phyloP scores from a whole-genome alignment of 345 rosid species.

The Eucalyptus albens region DNA sequence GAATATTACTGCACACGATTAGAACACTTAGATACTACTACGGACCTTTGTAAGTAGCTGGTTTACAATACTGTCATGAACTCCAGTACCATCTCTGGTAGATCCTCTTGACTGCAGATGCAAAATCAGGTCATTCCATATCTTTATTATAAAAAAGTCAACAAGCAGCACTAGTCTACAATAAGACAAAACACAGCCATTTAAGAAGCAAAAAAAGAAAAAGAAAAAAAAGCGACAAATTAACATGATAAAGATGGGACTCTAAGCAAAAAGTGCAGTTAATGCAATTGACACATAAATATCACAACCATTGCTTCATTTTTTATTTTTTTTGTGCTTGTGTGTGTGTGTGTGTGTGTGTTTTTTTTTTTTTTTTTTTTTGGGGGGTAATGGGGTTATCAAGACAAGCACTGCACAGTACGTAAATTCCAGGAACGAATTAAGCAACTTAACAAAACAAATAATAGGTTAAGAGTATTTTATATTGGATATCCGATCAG shows the following conservation, averaged over 20 bases:
- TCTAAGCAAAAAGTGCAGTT: not conserved
- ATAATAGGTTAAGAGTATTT: not conserved
- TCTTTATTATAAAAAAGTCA: not conserved
- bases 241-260: not conserved
- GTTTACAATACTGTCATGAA: slow-evolving; percentile 95
- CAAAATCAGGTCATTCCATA: not conserved
- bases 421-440: not conserved
- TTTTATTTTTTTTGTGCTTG: not conserved
- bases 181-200: not conserved
- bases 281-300: not conserved
- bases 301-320: not conserved
- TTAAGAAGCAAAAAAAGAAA: not conserved
- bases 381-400: not conserved
- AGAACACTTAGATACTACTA: not conserved
- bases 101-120: slow-evolving; percentile 85
- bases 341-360: not conserved
- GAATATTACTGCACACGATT: not conserved
- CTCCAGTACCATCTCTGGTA: slow-evolving; percentile 95
- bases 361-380: not conserved
- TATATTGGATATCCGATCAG: not conserved
- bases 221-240: not conserved
- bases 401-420: not conserved
- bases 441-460: not conserved
- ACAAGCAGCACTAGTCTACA: not conserved
- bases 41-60: slow-evolving; percentile 96